Evolutionary conservation across 257 asterid species (phyloP), one percentile per base, ranked within the genome.

Genomic region (Voacanga thouarsii): DNA sequence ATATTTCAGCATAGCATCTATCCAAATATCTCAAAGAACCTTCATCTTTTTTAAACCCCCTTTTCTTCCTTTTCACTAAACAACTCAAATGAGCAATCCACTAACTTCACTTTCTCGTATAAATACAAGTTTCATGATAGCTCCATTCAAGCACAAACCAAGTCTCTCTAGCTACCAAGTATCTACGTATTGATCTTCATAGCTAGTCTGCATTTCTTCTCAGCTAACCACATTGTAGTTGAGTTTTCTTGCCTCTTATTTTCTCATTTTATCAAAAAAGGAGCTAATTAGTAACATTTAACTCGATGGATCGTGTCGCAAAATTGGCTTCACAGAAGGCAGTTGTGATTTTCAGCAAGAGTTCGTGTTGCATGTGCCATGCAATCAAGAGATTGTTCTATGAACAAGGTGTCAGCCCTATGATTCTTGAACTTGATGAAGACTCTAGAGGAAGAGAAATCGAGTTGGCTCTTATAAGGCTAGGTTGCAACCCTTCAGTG

Each of bases 291-390:
- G 51, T 47, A 47, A 47, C 7, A 18, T 67, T 67, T 41, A 26
- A 15, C 21, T 3, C 3, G 1, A 89, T 89, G 97, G 96, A 91
- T 75, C 83, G 87, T 4, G 74, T 92, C 50, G 87, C 84, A 5
- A 88, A 84, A 65, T 61, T 87, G 71, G 87, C 88, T 0, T 89
- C 96, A 9, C 92, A 89, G 78, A 89, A 80, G 56, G 96, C 97
- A 39, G 93, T 89, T 10, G 95, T 92, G 89, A 90, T 92, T 30
- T 92, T 92, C 82, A 90, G 94, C 82, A 89, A 90, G 92, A 89
- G 92, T 72, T 81, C 96, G 2, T 92, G 97, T 57, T 92, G 96
- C 85, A 90, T 92, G 96, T 92, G 97, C 83, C 97, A 92, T 78
- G 92, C 96, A 26, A 89, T 92, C 77, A 89, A 89, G 85, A 84